Evolutionary conservation across 345 rosid genomes (phyloP).

Genomic region (Ceriops decandra): DNA sequence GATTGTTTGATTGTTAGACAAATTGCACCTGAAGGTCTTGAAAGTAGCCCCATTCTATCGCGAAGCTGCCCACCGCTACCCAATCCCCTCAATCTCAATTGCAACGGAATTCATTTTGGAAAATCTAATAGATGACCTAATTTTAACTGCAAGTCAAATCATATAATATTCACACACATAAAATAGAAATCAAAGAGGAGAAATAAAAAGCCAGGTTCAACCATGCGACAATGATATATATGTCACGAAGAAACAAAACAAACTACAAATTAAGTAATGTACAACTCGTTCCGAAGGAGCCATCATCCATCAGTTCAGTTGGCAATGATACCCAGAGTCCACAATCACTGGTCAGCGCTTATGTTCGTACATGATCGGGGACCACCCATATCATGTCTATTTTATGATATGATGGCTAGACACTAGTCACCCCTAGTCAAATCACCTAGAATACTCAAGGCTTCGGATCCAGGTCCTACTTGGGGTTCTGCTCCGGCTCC

Average conservation of each 20-base stretch:
- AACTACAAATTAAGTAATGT: not conserved
- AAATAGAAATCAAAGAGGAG: no score
- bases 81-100: no score
- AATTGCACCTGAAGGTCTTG: no score
- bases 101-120: no score
- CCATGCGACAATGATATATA: no score
- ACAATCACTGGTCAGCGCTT: constrained; percentile 22
- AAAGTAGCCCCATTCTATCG: no score
- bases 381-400: not conserved
- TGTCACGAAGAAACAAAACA: not conserved
- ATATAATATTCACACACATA: no score
- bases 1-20: no score
- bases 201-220: no score
- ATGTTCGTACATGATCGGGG: not conserved
- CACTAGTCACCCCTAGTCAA: not conserved
- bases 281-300: not conserved
- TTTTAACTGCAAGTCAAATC: no score
- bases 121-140: no score
- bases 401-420: constrained; percentile 21
- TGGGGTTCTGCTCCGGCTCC: constrained; percentile 45
- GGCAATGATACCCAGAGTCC: not conserved
- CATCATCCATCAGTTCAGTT: not conserved
- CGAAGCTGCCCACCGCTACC: no score
- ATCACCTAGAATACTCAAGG: constrained; percentile 33
- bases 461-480: constrained; percentile 37